A percentile compares a stretch with the other conserved stretches of the same genome.
phyloP scores from a whole-genome alignment of 2,329 filamentous ascomycete genomes.

The Leptosphaerulina australis region DNA sequence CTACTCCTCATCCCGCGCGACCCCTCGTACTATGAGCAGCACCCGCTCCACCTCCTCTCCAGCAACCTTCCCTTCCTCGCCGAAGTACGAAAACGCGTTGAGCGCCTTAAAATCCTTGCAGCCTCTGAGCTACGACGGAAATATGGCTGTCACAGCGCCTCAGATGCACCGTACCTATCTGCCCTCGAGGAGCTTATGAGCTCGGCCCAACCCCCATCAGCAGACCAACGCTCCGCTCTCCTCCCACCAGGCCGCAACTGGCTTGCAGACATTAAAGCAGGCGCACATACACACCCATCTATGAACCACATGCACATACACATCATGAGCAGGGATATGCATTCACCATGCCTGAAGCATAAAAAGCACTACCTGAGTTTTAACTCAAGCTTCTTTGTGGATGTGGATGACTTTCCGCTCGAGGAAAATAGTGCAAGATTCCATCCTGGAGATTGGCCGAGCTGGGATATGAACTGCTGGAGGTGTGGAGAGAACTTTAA shows the following conservation, averaged over 20 bases:
- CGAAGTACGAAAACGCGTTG: slow-evolving; percentile 65
- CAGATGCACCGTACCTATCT: slow-evolving; percentile 67
- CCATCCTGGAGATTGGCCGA: slow-evolving; percentile 65
- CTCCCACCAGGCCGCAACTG: slow-evolving; percentile 77
- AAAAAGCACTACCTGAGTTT: slow-evolving; percentile 94
- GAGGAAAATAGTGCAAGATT: slow-evolving; percentile 67
- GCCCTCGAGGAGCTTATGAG: slow-evolving; percentile 60
- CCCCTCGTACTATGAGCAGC: slow-evolving; percentile 62
- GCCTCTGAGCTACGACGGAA: slow-evolving; percentile 75
- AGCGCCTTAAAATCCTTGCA: slow-evolving; percentile 67
- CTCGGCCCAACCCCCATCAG: slow-evolving; percentile 34
- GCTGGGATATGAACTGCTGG: slow-evolving; percentile 78
- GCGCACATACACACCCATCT: slow-evolving; percentile 84
- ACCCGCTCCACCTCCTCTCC: slow-evolving; percentile 79
- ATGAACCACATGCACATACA: slow-evolving; percentile 95
- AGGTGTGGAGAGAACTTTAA: slow-evolving; percentile 76
- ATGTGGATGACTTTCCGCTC: slow-evolving; percentile 79
- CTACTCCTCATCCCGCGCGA: slow-evolving; percentile 85
- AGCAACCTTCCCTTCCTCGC: slow-evolving; percentile 69
- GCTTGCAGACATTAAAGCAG: slow-evolving; percentile 73
- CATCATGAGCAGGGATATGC: slow-evolving; percentile 80
- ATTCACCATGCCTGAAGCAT: slow-evolving; percentile 73
- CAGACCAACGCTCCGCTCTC: slow-evolving; percentile 51
- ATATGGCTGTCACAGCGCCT: slow-evolving; percentile 67
- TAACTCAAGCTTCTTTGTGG: slow-evolving; percentile 81